These are phyloP conservation scores for Paramecium sexaurelia DNA, from an alignment of 73 alveolate species.

Conservation along the genomic window DNA sequence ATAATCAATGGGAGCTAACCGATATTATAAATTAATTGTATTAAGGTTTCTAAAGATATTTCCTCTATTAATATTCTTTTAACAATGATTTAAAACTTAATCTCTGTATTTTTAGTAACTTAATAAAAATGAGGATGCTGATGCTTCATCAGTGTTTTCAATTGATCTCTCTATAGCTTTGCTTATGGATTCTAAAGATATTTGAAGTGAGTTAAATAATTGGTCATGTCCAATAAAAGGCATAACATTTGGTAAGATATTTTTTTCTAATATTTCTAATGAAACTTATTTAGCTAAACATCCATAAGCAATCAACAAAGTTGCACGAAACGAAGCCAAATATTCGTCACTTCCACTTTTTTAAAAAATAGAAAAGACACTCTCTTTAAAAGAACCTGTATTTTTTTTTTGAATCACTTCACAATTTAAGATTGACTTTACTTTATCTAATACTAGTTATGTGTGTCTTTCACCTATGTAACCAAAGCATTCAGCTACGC, in stretches of 20 bases:
- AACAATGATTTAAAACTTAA: neutral
- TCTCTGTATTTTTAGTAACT: slow-evolving; percentile 26
- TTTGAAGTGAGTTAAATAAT: neutral
- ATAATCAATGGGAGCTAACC: slow-evolving; percentile 19
- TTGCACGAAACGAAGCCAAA: neutral
- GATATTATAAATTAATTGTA: neutral
- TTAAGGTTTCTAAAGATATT: neutral
- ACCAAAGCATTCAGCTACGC: slow-evolving; percentile 57
- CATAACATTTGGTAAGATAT: slow-evolving; percentile 43
- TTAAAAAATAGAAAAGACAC: slow-evolving; percentile 28
- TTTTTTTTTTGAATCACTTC: slow-evolving; percentile 38
- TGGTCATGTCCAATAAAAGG: slow-evolving; percentile 26
- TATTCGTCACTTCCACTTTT: slow-evolving; percentile 34
- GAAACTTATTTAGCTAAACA: slow-evolving; percentile 29
- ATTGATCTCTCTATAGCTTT: slow-evolving; percentile 22
- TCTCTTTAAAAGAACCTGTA: slow-evolving; percentile 52
- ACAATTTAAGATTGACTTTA: slow-evolving; percentile 20
- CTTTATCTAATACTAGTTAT: slow-evolving; percentile 24
- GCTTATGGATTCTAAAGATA: neutral
- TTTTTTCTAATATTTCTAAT: slow-evolving; percentile 15
- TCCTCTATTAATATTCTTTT: neutral
- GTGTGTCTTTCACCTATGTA: slow-evolving; percentile 50
- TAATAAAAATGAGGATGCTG: neutral
- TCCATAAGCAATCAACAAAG: neutral
- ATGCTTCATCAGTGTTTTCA: slow-evolving; percentile 30